A percentile compares a stretch with the other conserved stretches of the same genome.
Conservation (phyloP, 306 rosid species). For the Prunus persica region DNA sequence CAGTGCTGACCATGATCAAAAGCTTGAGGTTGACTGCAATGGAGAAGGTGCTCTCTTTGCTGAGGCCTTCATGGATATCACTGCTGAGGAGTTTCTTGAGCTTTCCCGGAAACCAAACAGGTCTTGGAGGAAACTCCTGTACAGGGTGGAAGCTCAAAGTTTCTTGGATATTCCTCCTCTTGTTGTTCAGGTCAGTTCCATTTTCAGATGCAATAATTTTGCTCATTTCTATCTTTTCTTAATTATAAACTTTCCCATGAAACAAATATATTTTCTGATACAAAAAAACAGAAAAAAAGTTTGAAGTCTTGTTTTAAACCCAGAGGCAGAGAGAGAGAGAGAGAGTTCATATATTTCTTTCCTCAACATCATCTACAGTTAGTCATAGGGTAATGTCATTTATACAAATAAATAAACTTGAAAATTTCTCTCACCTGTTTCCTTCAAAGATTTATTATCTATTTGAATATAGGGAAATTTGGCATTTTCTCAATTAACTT, state of each 20-base stretch:
- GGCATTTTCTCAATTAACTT: background rate
- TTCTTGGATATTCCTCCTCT: constrained; percentile 89
- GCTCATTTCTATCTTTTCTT: background rate
- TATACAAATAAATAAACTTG: background rate
- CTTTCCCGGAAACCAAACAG: constrained; percentile 51
- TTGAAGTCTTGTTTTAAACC: no score
- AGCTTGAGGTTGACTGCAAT: constrained; percentile 78
- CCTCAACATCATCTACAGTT: no score
- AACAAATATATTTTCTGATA: background rate
- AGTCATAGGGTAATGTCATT: no score
- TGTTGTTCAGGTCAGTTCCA: constrained; percentile 58
- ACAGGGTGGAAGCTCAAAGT: constrained; percentile 52
- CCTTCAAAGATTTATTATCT: background rate
- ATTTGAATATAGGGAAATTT: background rate
- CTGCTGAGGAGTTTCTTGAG: constrained; percentile 47
- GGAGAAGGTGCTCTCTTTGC: constrained; percentile 76
- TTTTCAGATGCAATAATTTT: background rate
- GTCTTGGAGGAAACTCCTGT: constrained; percentile 70
- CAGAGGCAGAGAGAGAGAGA: no score
- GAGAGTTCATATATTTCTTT: no score
- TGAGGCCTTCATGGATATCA: constrained; percentile 73
- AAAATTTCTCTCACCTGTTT: background rate
- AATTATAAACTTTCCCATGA: background rate
- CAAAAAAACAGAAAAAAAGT: background rate
- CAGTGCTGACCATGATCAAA: constrained; percentile 39